These are phyloP conservation scores for Neonectria punicea DNA, from an alignment of 2,329 filamentous ascomycete species.

Conservation along the genomic window DNA sequence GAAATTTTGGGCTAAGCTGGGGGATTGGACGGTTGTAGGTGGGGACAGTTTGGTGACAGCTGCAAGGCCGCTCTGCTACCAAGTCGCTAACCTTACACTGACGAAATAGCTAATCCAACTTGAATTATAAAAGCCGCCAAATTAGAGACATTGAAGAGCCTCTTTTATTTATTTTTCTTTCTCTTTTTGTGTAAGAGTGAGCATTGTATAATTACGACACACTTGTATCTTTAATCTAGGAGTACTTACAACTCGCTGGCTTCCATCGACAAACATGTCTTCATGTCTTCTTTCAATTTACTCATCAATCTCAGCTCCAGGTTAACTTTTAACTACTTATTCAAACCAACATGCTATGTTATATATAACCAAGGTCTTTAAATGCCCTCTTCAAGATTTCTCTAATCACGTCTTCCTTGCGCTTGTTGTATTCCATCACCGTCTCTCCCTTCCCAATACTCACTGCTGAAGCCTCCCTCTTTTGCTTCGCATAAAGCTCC, in stretches of 20 bases:
- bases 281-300: too few relatives aligned
- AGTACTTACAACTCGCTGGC: too few relatives aligned
- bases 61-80: background rate
- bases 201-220: too few relatives aligned
- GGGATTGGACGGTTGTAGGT: slow-evolving; percentile 32
- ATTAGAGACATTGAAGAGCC: too few relatives aligned
- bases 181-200: too few relatives aligned
- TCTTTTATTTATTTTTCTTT: too few relatives aligned
- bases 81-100: slow-evolving; percentile 15
- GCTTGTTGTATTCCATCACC: slow-evolving; percentile 52
- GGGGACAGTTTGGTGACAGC: slow-evolving; percentile 12
- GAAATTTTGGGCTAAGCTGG: slow-evolving; percentile 43
- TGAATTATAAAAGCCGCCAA: background rate
- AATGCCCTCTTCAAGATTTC: slow-evolving; percentile 51
- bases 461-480: slow-evolving; percentile 49
- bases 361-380: slow-evolving; percentile 34
- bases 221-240: too few relatives aligned
- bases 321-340: background rate
- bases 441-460: slow-evolving; percentile 39
- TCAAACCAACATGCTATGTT: too few relatives aligned
- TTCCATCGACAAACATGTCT: background rate
- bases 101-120: background rate
- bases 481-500: slow-evolving; percentile 52
- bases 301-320: too few relatives aligned
- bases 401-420: slow-evolving; percentile 54